Conservation (phyloP, 257 asterid species). For the Primulina huaijiensis region DNA sequence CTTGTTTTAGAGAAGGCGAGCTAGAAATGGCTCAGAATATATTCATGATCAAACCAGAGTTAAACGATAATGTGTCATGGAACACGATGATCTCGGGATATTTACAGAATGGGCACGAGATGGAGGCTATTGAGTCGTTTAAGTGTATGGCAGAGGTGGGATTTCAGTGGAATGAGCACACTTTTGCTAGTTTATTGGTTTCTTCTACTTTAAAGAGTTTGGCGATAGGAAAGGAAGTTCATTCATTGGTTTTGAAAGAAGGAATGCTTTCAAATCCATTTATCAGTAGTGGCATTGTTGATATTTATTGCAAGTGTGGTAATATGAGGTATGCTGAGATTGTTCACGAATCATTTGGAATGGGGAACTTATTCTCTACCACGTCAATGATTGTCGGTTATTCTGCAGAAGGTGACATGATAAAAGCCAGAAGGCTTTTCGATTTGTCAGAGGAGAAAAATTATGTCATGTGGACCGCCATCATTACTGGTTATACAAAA, state of each 20-base stretch:
- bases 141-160: constrained; percentile 53
- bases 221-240: constrained; percentile 71
- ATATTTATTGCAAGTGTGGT: constrained; percentile 71
- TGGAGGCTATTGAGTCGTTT: constrained; percentile 58
- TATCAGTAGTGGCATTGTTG: constrained; percentile 68
- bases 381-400: constrained; percentile 76
- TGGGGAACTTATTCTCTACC: constrained; percentile 43
- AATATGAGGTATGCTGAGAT: constrained; percentile 55
- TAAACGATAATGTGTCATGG: constrained; percentile 76
- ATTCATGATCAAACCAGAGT: constrained; percentile 40
- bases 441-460: constrained; percentile 57
- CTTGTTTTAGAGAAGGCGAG: constrained; percentile 82
- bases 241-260: constrained; percentile 61
- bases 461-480: constrained; percentile 66
- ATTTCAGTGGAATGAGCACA: constrained; percentile 52
- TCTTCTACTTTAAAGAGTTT: constrained; percentile 57
- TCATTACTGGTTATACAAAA: constrained; percentile 74
- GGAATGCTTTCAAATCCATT: constrained; percentile 55
- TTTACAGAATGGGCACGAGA: constrained; percentile 57
- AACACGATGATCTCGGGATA: constrained; percentile 77
- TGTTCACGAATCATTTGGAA: constrained; percentile 31
- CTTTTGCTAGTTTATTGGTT: constrained; percentile 64
- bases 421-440: constrained; percentile 60
- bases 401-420: constrained; percentile 57
- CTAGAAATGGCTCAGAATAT: constrained; percentile 54